These are phyloP conservation scores for Blastobotrys muscicola DNA, from an alignment of 805 yeast genomes.

Conservation along the genomic window DNA sequence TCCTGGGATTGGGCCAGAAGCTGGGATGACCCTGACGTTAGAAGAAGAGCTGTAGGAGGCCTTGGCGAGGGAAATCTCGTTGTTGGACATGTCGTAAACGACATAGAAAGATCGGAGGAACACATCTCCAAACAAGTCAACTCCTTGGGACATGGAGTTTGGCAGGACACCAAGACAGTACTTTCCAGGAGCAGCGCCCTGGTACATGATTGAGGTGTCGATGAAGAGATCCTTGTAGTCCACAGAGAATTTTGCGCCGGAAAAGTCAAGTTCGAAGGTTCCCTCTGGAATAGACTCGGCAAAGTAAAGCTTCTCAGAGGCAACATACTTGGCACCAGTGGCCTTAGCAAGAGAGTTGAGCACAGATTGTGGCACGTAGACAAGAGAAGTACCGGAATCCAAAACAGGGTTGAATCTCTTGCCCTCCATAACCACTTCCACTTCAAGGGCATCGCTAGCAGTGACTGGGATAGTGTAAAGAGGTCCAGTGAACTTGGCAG, in stretches of 20 bases:
- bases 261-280: constrained; percentile 15
- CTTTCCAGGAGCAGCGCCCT: too few relatives aligned
- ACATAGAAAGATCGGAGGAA: constrained; percentile 50
- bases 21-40: constrained; percentile 1
- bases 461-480: constrained; percentile 27
- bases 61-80: constrained; percentile 47
- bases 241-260: too few relatives aligned
- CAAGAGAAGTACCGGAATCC: constrained; percentile 47
- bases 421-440: constrained; percentile 9
- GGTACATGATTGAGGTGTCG: not conserved
- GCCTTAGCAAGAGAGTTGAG: not conserved
- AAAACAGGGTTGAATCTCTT: constrained; percentile 25
- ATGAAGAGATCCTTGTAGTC: too few relatives aligned
- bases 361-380: constrained; percentile 17
- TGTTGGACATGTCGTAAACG: constrained; percentile 53
- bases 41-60: constrained; percentile 17
- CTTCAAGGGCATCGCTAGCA: constrained; percentile 22
- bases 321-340: not conserved
- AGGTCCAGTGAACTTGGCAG: constrained; percentile 32
- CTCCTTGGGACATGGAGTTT: too few relatives aligned
- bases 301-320: not conserved
- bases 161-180: too few relatives aligned
- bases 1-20: not conserved
- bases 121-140: too few relatives aligned
- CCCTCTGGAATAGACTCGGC: constrained; percentile 1